Conservation (phyloP, 352 stramenopile species). For the Globisporangium uncinulatum region DNA sequence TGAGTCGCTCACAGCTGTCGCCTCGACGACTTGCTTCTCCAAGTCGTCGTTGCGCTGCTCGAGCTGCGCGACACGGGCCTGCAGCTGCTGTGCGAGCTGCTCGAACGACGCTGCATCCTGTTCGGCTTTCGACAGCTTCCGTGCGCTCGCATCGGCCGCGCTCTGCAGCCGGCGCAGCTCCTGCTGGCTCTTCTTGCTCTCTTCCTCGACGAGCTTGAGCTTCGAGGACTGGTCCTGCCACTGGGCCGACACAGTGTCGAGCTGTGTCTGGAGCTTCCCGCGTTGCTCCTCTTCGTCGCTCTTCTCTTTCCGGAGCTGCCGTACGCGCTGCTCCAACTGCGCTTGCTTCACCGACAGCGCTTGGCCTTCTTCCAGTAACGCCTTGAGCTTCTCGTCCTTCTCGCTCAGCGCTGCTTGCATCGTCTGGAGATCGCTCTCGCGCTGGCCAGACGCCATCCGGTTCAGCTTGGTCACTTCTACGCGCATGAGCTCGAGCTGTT, state of each 20-base stretch:
- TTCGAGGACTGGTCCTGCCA: constrained; percentile 39
- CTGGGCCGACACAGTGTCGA: constrained; percentile 39
- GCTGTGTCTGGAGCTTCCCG: constrained; percentile 46
- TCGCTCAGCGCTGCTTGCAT: constrained; percentile 61
- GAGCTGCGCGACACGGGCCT: constrained; percentile 23
- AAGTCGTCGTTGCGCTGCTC: constrained; percentile 27
- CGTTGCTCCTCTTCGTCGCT: constrained; percentile 65
- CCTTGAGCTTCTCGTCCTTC: constrained; percentile 70
- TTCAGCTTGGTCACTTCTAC: constrained; percentile 56
- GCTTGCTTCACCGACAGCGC: constrained; percentile 73
- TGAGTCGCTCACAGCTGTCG: constrained; percentile 40
- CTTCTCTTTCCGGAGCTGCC: constrained; percentile 69
- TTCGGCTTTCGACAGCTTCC: constrained; percentile 28
- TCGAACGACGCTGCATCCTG: constrained; percentile 15
- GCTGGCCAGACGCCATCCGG: constrained; percentile 29
- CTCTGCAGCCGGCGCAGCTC: constrained; percentile 30
- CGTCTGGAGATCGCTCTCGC: constrained; percentile 39
- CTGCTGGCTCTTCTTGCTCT: constrained; percentile 33
- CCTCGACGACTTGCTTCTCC: constrained; percentile 25
- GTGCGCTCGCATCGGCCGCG: constrained; percentile 13
- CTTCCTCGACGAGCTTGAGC: constrained; percentile 41
- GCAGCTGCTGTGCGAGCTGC: constrained; percentile 19
- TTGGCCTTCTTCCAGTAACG: constrained; percentile 67
- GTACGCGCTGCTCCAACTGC: constrained; percentile 63
- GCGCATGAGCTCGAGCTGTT: constrained; percentile 61